A percentile compares a stretch with the other conserved stretches of the same genome.
Evolutionary conservation across 257 asterid genomes (phyloP).

Genomic region (Penstemon newberryi): DNA sequence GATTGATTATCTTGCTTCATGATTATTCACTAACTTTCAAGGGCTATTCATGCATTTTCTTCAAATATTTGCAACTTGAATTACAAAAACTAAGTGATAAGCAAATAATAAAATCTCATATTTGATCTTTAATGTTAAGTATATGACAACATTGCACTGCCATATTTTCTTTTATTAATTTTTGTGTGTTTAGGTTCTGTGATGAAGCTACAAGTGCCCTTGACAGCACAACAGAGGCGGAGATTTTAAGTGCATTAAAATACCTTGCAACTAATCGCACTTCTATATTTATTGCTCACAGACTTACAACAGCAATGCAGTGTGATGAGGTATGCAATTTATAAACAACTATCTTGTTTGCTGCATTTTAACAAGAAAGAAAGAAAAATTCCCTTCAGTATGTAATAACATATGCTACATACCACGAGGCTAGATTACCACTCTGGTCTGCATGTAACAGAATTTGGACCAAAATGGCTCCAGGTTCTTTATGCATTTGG

Average conservation of each 20-base stretch:
- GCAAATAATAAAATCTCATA: neutral
- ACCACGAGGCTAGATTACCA: neutral
- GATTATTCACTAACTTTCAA: neutral
- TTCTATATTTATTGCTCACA: constrained; percentile 85
- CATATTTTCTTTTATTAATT: neutral
- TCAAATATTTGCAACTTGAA: neutral
- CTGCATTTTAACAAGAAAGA: neutral
- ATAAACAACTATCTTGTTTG: neutral
- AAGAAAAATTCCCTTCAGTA: too few species aligned
- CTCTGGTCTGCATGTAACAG: neutral
- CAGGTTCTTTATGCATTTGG: too few species aligned
- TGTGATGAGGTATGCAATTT: constrained; percentile 77
- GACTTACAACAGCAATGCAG: constrained; percentile 99
- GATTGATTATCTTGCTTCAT: constrained; percentile 18
- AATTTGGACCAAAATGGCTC: neutral
- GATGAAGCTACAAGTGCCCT: constrained; percentile 99
- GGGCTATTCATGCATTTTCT: constrained; percentile 14
- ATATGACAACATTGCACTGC: too few species aligned
- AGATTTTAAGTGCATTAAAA: constrained; percentile 77
- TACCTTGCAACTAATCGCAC: constrained; percentile 80
- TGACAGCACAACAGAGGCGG: constrained; percentile 97
- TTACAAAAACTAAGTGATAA: constrained; percentile 5
- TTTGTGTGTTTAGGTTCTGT: constrained; percentile 65
- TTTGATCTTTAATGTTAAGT: too few species aligned
- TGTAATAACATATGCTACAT: too few species aligned